Base-by-base conservation (phyloP, 2,329 filamentous ascomycete genomes). In the Escovopsis sp. region DNA sequence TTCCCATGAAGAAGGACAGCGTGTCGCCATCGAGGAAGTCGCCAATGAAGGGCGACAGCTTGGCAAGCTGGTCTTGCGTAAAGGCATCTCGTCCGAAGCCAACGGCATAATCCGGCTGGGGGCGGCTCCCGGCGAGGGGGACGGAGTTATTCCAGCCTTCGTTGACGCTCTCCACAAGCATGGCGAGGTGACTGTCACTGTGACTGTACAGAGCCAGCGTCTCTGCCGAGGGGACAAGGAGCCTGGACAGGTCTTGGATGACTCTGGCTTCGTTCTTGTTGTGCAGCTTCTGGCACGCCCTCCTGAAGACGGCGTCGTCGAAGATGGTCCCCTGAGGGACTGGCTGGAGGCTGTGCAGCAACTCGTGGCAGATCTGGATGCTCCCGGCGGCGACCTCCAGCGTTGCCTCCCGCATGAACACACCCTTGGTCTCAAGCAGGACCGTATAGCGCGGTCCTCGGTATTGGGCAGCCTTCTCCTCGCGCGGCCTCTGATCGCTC, bases 1-100 rank as follows among this genome's bases (percentile, higher is more conserved):
- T 71, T 8, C 50, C 61, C 56, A 66, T 64, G 41, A 70, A 67
- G 46, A 52, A 60, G 15, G 60, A 70, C 39, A n/a, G n/a, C n/a
- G 50, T 50, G 42, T 63, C 55, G 12, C 53, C 52, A 27, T 39
- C 33, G 24, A 57, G 35, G 8, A 53, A 52, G 30, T 64, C 49
- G 41, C 58, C 56, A 39, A 65, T 48, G 37, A 62, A 62, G 7
- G 60, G 59, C 7, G 50, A 43, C 7, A 72, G 48, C 52, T 62
- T 69, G 12, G 50, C 34, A 5, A 66, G 57, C 49, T 70, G 64
- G 8, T 61, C 53, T 0, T 60, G 40, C 2, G 58, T 67, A 44
- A 72, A 71, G 40, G 62, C 62, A 5, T 56, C 47, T 14, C 57
- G 52, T 35, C 39, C 52, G 46, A 70, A 68, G 27, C 62, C 63